Conservation (phyloP, 371 early-diverging fungal species). For the Mucor mucedo region DNA sequence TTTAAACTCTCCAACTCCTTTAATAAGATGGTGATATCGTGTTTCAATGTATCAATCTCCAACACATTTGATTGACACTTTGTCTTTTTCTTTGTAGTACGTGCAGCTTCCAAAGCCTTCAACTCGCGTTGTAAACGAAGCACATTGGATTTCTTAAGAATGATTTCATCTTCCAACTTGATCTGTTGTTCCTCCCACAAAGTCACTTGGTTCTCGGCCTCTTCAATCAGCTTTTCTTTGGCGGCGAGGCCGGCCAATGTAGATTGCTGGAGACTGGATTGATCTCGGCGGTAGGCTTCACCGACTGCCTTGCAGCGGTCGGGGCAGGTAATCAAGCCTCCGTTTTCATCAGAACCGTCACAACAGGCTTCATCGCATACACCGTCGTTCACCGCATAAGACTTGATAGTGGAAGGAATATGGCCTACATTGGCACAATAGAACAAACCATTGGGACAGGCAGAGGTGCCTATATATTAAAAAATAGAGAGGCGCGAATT, state of each 20-base stretch:
- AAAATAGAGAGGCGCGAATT: background rate
- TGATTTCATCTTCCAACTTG: constrained; percentile 38
- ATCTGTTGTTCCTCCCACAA: constrained; percentile 41
- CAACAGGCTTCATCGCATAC: constrained; percentile 95
- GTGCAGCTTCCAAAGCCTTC: constrained; percentile 13
- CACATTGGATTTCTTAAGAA: constrained; percentile 36
- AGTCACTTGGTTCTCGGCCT: constrained; percentile 43
- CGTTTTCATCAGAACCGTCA: constrained; percentile 91
- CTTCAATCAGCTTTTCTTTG: constrained; percentile 39
- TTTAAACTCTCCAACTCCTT: constrained; percentile 47
- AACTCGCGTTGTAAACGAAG: constrained; percentile 29
- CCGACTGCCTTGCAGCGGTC: constrained; percentile 74
- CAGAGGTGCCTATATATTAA: constrained; percentile 75
- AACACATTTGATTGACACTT: constrained; percentile 20
- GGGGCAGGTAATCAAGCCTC: constrained; percentile 64
- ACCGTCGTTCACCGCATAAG: constrained; percentile 89
- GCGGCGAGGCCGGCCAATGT: constrained; percentile 29
- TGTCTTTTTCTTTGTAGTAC: constrained; percentile 8
- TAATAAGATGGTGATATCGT: constrained; percentile 38
- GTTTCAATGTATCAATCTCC: constrained; percentile 36
- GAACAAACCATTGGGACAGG: constrained; percentile 81
- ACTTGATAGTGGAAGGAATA: constrained; percentile 68
- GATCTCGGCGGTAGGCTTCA: constrained; percentile 46
- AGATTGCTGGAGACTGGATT: constrained; percentile 37
- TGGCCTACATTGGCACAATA: constrained; percentile 87